phyloP scores from a whole-genome alignment of 2,329 filamentous ascomycete species.

The Aureobasidium sp. region DNA sequence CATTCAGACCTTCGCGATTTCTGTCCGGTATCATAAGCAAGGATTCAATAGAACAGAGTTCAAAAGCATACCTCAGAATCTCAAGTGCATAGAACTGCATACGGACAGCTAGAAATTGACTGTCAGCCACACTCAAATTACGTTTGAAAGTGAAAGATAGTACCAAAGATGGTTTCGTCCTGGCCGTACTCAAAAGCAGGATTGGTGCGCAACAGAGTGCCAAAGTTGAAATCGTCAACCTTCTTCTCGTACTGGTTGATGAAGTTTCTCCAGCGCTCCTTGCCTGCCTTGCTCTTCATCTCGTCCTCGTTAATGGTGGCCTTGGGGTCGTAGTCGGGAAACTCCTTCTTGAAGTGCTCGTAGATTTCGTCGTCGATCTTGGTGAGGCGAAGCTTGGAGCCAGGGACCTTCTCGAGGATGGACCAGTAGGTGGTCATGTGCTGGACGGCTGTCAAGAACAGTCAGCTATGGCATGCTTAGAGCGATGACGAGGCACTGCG shows the following conservation, averaged over 20 bases:
- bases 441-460: constrained; percentile 60
- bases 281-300: constrained; percentile 96
- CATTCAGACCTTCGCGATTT: constrained; percentile 83
- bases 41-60: background rate
- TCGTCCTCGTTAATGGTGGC: constrained; percentile 78
- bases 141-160: constrained; percentile 23
- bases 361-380: constrained; percentile 94
- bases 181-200: constrained; percentile 79
- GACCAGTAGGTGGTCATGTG: constrained; percentile 97
- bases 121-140: constrained; percentile 4
- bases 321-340: constrained; percentile 85
- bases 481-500: constrained; percentile 11
- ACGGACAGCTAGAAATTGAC: constrained; percentile 46
- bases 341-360: constrained; percentile 77
- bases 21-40: constrained; percentile 33
- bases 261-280: constrained; percentile 91
- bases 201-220: constrained; percentile 78
- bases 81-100: constrained; percentile 83
- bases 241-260: constrained; percentile 90
- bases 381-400: constrained; percentile 82
- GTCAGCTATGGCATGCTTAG: background rate
- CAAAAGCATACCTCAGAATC: constrained; percentile 53
- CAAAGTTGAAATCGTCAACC: constrained; percentile 97
- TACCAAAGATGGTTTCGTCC: constrained; percentile 87
- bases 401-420: constrained; percentile 83